A percentile compares a stretch with the other conserved stretches of the same genome.
phyloP scores from a whole-genome alignment of 306 rosid species.

The Medicago truncatula region MtrunA17r5.0-ANR NC_053045.1:38806501-38807000 shows the following conservation, averaged over 20 bases:
- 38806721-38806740: conserved; percentile 17
- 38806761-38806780: not conserved
- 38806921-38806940: too few relatives aligned
- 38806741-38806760: not conserved
- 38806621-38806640: conserved; percentile 18
- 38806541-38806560: conserved; percentile 41
- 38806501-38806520: conserved; percentile 64
- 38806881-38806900: not conserved
- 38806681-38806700: conserved; percentile 22
- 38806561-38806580: conserved; percentile 28
- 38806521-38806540: conserved; percentile 42
- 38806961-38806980: not conserved
- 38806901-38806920: too few relatives aligned
- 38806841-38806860: not conserved
- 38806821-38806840: not conserved
- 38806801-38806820: not conserved
- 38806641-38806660: too few relatives aligned
- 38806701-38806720: not conserved
- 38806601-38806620: conserved; percentile 30
- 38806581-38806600: conserved; percentile 39
- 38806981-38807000: not conserved
- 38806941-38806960: too few relatives aligned
- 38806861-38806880: not conserved
- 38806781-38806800: not conserved
- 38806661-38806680: too few relatives aligned